Percentiles rank a stretch among this genome's conserved stretches.
Evolutionary conservation across 331 rosid species (phyloP).

Genomic region (Acacia concinna): DNA sequence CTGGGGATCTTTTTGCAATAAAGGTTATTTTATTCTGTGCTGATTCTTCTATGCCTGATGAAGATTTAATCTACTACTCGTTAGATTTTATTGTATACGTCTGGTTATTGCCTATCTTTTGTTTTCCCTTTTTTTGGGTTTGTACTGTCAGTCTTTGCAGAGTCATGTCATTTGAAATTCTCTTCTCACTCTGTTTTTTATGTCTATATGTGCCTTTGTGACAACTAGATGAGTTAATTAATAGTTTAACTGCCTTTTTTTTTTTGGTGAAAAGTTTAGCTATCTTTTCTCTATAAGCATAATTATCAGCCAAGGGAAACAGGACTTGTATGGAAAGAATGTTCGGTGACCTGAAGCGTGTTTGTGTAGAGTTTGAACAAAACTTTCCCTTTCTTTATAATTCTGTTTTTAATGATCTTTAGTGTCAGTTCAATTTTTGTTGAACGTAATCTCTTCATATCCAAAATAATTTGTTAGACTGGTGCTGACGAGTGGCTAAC

Average conservation of each 20-base stretch:
- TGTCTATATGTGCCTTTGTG: conserved; percentile 18
- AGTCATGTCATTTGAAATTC: conserved; percentile 3
- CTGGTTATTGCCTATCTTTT: background rate
- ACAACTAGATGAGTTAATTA: conserved; percentile 18
- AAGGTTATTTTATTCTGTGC: conserved; percentile 53
- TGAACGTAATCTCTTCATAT: background rate
- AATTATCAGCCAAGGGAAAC: background rate
- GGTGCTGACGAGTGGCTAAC: conserved; percentile 13
- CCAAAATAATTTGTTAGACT: background rate
- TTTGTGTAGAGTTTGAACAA: background rate
- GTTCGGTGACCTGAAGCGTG: background rate
- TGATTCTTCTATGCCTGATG: background rate
- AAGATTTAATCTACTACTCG: background rate
- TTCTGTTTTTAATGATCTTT: conserved; percentile 13
- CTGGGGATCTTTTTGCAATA: conserved; percentile 98
- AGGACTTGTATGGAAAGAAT: background rate
- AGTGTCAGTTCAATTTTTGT: background rate
- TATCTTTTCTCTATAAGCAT: background rate
- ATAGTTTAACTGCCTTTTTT: background rate
- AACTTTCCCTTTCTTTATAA: background rate
- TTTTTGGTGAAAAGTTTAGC: too few relatives aligned
- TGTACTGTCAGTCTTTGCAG: background rate
- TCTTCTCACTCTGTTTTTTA: background rate
- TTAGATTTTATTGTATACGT: background rate
- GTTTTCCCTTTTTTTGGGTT: background rate